Evolutionary conservation across 495 filamentous ascomycete genomes (phyloP).

Genomic region (Penicillium flavigenum): DNA sequence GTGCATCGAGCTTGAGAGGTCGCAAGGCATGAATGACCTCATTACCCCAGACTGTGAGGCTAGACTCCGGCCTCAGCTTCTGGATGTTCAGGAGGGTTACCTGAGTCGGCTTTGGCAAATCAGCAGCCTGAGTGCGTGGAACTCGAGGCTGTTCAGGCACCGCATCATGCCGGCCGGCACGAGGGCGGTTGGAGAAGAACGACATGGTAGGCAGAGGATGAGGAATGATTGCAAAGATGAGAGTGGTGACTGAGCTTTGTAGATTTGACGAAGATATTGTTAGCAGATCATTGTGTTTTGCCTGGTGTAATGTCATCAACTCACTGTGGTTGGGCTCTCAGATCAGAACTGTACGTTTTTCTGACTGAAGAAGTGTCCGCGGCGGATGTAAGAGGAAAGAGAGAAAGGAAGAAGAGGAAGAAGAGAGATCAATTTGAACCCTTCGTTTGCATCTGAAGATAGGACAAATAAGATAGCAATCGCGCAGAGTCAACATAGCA

Average conservation of each 20-base stretch:
- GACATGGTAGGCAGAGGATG: neutral
- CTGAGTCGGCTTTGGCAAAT: neutral
- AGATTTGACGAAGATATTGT: neutral
- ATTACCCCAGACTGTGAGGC: constrained; percentile 2
- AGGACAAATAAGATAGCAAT: neutral
- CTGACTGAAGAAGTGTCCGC: neutral
- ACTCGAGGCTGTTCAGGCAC: too few species aligned
- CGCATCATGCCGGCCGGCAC: neutral
- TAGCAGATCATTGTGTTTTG: neutral
- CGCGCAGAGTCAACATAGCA: neutral
- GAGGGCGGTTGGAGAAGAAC: neutral
- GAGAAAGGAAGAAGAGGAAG: neutral
- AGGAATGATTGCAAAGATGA: neutral
- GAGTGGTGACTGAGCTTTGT: neutral
- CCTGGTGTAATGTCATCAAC: neutral
- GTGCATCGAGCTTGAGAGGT: neutral
- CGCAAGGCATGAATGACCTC: constrained; percentile 1
- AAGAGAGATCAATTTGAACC: neutral
- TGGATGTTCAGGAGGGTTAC: constrained; percentile 2
- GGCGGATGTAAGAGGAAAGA: neutral
- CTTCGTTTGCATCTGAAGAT: neutral
- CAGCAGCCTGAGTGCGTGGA: neutral
- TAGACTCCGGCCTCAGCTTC: neutral
- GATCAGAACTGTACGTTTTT: neutral
- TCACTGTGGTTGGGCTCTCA: neutral